Evolutionary conservation across 306 rosid species (phyloP).

Genomic region (Quercus glauca): DNA sequence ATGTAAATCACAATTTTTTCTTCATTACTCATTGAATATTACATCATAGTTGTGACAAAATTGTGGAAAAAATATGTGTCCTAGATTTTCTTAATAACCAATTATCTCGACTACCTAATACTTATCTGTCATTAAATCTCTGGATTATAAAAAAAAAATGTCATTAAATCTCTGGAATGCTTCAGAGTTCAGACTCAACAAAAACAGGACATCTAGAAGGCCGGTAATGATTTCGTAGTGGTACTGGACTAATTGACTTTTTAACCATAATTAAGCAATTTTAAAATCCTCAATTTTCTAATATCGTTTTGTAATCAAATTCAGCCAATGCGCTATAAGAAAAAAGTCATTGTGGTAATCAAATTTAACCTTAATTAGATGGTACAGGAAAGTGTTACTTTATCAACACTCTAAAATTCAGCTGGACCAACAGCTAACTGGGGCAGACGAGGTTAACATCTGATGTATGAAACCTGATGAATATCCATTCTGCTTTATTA

Average conservation of each 20-base stretch:
- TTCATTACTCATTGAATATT: too few relatives aligned
- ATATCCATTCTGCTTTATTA: background rate
- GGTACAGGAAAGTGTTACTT: slow-evolving; percentile 45
- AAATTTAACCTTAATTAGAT: background rate
- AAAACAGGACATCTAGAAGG: background rate
- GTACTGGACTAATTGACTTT: slow-evolving; percentile 26
- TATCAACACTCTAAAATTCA: slow-evolving; percentile 74
- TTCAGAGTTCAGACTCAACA: too few relatives aligned
- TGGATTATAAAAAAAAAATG: too few relatives aligned
- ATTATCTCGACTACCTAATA: too few relatives aligned
- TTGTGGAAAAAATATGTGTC: too few relatives aligned
- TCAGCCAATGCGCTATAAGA: background rate
- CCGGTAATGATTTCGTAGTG: background rate
- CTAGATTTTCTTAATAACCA: too few relatives aligned
- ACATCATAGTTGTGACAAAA: too few relatives aligned
- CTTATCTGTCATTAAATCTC: too few relatives aligned
- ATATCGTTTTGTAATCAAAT: background rate
- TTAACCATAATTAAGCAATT: slow-evolving; percentile 25
- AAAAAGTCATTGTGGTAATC: slow-evolving; percentile 19
- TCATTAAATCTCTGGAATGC: too few relatives aligned
- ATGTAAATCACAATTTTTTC: too few relatives aligned
- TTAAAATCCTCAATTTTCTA: background rate
- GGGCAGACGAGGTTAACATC: slow-evolving; percentile 22
- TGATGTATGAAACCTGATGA: background rate
- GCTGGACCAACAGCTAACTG: slow-evolving; percentile 57